These are phyloP conservation scores for Ogataea hybrid DNA, from an alignment of 1,139 yeast species.

Conservation along the genomic window DNA sequence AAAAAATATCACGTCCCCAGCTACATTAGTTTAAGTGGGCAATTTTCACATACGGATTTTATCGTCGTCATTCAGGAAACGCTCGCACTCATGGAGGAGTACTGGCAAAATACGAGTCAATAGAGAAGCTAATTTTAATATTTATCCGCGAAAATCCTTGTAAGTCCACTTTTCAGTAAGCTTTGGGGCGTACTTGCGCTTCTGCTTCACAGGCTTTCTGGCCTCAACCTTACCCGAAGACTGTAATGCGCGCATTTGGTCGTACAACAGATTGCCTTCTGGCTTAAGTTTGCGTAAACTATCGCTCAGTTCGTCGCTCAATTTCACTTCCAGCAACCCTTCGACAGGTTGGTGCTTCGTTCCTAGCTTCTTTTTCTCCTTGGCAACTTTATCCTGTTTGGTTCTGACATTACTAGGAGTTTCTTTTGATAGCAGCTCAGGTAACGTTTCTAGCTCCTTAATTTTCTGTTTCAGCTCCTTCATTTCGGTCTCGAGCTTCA, in stretches of 20 bases:
- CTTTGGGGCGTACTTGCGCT: conserved; percentile 67
- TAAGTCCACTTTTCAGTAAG: conserved; percentile 90
- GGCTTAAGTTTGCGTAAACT: conserved; percentile 83
- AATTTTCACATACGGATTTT: conserved; percentile 28
- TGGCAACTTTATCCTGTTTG: conserved; percentile 29
- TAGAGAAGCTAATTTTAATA: conserved; percentile 1
- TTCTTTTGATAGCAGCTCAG: conserved; percentile 43
- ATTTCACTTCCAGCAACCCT: conserved; percentile 76
- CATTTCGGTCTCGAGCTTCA: conserved; percentile 54
- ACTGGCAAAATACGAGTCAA: conserved; percentile 5
- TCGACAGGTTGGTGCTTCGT: conserved; percentile 59
- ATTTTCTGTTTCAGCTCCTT: conserved; percentile 56
- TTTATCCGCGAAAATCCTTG: conserved; percentile 70
- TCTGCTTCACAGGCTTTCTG: conserved; percentile 67
- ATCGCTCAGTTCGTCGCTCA: conserved; percentile 84
- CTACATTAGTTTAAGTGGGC: conserved; percentile 38
- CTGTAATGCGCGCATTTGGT: conserved; percentile 79
- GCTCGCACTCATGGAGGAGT: conserved; percentile 24
- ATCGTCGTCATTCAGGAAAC: conserved; percentile 25
- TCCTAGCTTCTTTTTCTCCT: conserved; percentile 35
- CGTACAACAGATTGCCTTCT: conserved; percentile 85
- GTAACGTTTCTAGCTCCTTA: conserved; percentile 56
- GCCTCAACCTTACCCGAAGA: conserved; percentile 84
- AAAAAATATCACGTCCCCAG: conserved; percentile 36
- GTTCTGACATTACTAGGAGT: conserved; percentile 14